phyloP scores from a whole-genome alignment of 176 grass and related monocot genomes.

The Bromus sterilis region DNA sequence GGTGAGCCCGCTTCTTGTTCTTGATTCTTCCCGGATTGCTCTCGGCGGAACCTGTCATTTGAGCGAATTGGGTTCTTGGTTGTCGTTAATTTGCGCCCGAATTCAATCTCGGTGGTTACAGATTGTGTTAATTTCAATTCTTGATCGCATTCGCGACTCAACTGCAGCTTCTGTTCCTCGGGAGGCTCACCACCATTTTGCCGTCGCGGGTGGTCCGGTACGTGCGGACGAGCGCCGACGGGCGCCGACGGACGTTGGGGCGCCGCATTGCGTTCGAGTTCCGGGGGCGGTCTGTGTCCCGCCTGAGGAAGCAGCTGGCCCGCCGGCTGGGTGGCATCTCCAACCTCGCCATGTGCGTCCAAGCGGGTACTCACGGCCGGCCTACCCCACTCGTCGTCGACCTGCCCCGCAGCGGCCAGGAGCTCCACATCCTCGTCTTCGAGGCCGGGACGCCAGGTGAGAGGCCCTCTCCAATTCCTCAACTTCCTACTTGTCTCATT shows the following conservation, averaged over 20 bases:
- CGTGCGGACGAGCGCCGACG: not conserved
- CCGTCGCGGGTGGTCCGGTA: not conserved
- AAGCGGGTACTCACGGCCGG: not conserved
- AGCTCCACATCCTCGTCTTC: not conserved
- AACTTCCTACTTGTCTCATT: no score
- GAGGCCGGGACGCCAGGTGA: no score
- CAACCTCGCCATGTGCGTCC: not conserved
- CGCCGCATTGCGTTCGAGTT: not conserved
- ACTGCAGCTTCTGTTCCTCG: not conserved
- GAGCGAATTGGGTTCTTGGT: not conserved
- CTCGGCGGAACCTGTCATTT: not conserved
- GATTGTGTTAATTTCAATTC: not conserved
- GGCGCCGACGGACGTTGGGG: no score
- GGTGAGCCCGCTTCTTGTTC: not conserved
- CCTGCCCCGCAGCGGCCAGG: not conserved
- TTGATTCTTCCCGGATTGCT: not conserved
- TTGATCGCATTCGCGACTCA: not conserved
- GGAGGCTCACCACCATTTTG: not conserved
- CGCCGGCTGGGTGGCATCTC: not conserved
- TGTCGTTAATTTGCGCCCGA: not conserved
- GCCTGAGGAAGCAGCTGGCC: not conserved
- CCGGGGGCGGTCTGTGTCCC: not conserved
- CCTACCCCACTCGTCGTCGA: conserved; percentile 16
- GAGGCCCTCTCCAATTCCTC: no score
- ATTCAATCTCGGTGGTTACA: not conserved